Evolutionary conservation across 768 basidiomycete genomes (phyloP).

Genomic region (Goffeauzyma gilvescens): DNA sequence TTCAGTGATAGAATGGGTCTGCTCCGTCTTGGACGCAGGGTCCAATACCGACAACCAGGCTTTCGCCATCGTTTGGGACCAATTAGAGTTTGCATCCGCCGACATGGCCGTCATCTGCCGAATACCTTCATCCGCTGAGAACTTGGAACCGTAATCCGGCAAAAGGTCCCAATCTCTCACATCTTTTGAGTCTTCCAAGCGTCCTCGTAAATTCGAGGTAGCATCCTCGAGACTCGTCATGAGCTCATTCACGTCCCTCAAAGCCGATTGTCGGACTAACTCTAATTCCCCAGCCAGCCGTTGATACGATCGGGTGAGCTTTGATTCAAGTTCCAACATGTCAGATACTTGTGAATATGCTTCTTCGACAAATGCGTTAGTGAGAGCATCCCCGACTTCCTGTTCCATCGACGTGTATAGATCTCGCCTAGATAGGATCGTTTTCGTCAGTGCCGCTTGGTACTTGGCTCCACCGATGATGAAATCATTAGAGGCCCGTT

Average conservation of each 20-base stretch:
- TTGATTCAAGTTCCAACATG: constrained; percentile 7
- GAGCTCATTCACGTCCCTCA: constrained; percentile 7
- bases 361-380: constrained; percentile 1
- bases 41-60: too few relatives aligned
- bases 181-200: too few relatives aligned
- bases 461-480: constrained; percentile 6
- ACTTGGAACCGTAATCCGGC: constrained; percentile 7
- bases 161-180: constrained; percentile 11
- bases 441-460: constrained; percentile 1
- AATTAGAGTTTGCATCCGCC: too few relatives aligned
- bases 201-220: too few relatives aligned
- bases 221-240: too few relatives aligned
- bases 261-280: constrained; percentile 5
- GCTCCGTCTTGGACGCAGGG: too few relatives aligned
- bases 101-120: too few relatives aligned
- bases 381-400: constrained; percentile 7
- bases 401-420: constrained; percentile 7
- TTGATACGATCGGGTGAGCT: constrained; percentile 8
- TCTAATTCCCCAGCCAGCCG: constrained; percentile 8
- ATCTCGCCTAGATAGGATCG: constrained; percentile 1
- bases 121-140: too few relatives aligned
- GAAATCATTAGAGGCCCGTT: constrained; percentile 4
- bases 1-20: too few relatives aligned
- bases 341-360: constrained; percentile 9
- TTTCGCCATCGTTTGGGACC: too few relatives aligned